phyloP scores from a whole-genome alignment of 169 alveolate genomes.

The Plasmodium coatneyi region DNA sequence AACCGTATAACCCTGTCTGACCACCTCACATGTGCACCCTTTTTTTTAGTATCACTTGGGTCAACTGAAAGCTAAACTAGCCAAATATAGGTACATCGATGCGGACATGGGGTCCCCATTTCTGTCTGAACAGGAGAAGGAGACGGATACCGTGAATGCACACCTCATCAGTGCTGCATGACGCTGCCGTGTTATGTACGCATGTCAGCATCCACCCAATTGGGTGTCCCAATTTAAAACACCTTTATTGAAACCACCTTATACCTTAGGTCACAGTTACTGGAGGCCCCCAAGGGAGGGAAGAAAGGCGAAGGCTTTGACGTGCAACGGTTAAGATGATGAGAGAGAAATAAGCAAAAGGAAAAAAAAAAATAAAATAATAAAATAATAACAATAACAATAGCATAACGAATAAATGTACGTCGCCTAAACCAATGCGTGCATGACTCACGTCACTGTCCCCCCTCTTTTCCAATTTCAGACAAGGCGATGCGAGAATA shows the following conservation, averaged over 20 bases:
- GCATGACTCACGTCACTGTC: not conserved
- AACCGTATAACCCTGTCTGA: not conserved
- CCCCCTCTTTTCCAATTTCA: conserved; percentile 1
- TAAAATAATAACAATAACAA: not conserved
- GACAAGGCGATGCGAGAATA: conserved; percentile 98
- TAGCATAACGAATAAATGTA: not conserved
- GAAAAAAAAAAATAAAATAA: not conserved
- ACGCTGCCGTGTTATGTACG: not conserved
- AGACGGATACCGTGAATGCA: not conserved
- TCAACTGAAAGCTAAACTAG: conserved; percentile 96
- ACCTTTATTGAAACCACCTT: not conserved
- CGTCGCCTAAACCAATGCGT: not conserved
- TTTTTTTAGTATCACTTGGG: conserved; percentile 92
- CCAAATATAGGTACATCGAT: conserved; percentile 91
- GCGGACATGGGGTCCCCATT: not conserved
- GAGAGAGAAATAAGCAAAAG: not conserved
- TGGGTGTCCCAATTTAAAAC: not conserved
- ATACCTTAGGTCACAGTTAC: conserved; percentile 48
- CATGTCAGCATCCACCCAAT: not conserved
- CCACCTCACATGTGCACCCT: not conserved
- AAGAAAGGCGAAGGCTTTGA: conserved; percentile 75
- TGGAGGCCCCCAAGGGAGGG: conserved; percentile 65
- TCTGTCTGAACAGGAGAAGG: not conserved
- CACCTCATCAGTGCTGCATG: not conserved
- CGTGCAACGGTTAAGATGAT: conserved; percentile 63